Base-by-base conservation (phyloP, 352 stramenopile genomes). In the Nothophytophthora sp. region DNA sequence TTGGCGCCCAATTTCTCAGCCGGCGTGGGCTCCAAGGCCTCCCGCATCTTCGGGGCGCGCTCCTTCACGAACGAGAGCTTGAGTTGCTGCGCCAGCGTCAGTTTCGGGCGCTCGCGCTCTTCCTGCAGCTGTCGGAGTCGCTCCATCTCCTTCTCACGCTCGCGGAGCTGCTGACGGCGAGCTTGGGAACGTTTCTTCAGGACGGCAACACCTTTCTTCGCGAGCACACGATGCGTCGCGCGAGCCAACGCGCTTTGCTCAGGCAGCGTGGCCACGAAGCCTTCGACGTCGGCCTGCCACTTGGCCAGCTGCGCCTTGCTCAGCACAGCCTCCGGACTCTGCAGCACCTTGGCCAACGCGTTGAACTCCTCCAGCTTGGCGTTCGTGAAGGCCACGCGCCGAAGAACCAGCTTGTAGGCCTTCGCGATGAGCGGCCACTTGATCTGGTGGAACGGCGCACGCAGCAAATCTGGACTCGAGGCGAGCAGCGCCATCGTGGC, bases 351-450 rank as follows among this genome's bases (percentile, higher is more conserved):
- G 13, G 68, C 77, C 4, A 89, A 49, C 0, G 66, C 42, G 30
- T 91, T 91, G 56, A 69, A 91, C 47, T 73, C 68, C 16, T 91
- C 77, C 24, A 91, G 64, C 51, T 76, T 78, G 16, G 80, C 74
- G 24, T 60, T 55, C n/a, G 81, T 68, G 24, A 81, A 71, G 4
- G 59, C 60, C 7, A 84, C 46, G 3, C 51, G 68, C 29, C 55
- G 55, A 40, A 86, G 39, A 19, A 48, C 64, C 8, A 74, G 45
- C 19, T 70, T 69, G 63, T 89, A 91, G 5, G 75, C 80, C 18
- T 67, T 69, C 0, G 53, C 70, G 30, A 91, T 48, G 8, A 46
- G 33, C 22, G 63, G 46, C 80, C 80, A 91, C 13, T 70, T 66
- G 47, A 86, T 64, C 3, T 63, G 47, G 47, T 80, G 55, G 55